Conservation (phyloP, 352 stramenopile species). For the Peronosclerospora sorghi region DNA sequence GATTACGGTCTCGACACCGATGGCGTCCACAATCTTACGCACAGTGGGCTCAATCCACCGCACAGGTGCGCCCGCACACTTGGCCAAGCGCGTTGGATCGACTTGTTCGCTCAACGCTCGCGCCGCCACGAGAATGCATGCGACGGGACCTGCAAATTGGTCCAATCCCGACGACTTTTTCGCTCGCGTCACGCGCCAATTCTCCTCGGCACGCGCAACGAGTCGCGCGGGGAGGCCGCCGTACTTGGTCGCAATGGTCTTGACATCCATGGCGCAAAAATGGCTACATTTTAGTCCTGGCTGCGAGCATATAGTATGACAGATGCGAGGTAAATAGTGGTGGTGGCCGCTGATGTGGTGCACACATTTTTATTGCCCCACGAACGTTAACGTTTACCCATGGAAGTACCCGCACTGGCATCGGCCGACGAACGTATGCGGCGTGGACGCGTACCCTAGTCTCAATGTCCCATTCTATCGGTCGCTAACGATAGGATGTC, state of each 20-base stretch:
- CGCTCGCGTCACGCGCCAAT: conserved; percentile 34
- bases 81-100: conserved; percentile 31
- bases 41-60: conserved; percentile 36
- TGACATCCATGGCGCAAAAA: conserved; percentile 46
- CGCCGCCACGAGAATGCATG: conserved; percentile 52
- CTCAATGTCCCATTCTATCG: too few relatives aligned
- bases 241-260: conserved; percentile 30
- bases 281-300: background rate
- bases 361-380: too few relatives aligned
- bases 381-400: conserved; percentile 1
- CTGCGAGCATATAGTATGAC: background rate
- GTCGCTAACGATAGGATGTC: too few relatives aligned
- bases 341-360: too few relatives aligned
- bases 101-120: conserved; percentile 36
- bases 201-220: conserved; percentile 37
- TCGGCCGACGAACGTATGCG: too few relatives aligned
- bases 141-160: conserved; percentile 35
- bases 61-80: conserved; percentile 27
- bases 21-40: conserved; percentile 39
- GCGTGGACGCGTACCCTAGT: too few relatives aligned
- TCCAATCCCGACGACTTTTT: conserved; percentile 29
- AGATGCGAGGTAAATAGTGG: background rate
- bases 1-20: conserved; percentile 34
- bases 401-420: conserved; percentile 5
- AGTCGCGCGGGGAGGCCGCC: conserved; percentile 44